Percentiles rank a stretch among this genome's conserved stretches.
Evolutionary conservation across 2,329 filamentous ascomycete genomes (phyloP).

Genomic region (Lachnellula hyalina): DNA sequence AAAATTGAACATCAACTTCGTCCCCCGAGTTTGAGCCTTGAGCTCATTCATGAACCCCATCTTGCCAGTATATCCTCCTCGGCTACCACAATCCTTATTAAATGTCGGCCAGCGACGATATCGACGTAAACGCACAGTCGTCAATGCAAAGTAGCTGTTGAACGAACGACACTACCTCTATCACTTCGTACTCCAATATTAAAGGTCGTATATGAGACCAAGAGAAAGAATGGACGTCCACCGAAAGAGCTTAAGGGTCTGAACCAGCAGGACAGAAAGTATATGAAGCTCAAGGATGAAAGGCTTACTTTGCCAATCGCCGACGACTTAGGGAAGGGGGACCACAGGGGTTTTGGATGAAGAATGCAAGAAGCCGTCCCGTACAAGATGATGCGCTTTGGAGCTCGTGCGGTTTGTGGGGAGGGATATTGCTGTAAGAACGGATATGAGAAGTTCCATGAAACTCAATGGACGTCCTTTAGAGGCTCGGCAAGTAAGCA

Average conservation of each 20-base stretch:
- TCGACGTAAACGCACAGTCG: conserved; percentile 22
- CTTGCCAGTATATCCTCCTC: conserved; percentile 12
- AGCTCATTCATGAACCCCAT: conserved; percentile 31
- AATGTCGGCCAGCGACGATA: conserved; percentile 53
- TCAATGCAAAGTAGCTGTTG: conserved; percentile 25
- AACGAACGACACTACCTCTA: conserved; percentile 22
- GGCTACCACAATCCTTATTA: conserved; percentile 28
- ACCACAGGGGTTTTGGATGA: conserved; percentile 29
- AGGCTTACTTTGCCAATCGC: conserved; percentile 41
- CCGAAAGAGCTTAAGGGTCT: conserved; percentile 46
- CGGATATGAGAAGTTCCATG: conserved; percentile 25
- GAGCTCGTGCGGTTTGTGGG: conserved; percentile 23
- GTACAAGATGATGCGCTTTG: conserved; percentile 4
- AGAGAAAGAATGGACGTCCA: conserved; percentile 32
- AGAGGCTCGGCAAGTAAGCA: conserved; percentile 4
- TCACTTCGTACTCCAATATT: conserved; percentile 23
- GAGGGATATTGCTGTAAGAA: conserved; percentile 7
- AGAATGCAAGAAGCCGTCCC: conserved; percentile 9
- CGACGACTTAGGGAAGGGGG: conserved; percentile 32
- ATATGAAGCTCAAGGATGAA: conserved; percentile 37
- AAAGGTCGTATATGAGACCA: conserved; percentile 24
- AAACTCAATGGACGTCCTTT: conserved; percentile 16
- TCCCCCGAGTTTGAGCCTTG: conserved; percentile 60
- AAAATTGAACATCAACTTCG: conserved; percentile 73
- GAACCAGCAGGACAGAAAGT: conserved; percentile 52